These are phyloP conservation scores for Huntiella omanensis DNA, from an alignment of 2,329 filamentous ascomycete species.

Conservation along the genomic window DNA sequence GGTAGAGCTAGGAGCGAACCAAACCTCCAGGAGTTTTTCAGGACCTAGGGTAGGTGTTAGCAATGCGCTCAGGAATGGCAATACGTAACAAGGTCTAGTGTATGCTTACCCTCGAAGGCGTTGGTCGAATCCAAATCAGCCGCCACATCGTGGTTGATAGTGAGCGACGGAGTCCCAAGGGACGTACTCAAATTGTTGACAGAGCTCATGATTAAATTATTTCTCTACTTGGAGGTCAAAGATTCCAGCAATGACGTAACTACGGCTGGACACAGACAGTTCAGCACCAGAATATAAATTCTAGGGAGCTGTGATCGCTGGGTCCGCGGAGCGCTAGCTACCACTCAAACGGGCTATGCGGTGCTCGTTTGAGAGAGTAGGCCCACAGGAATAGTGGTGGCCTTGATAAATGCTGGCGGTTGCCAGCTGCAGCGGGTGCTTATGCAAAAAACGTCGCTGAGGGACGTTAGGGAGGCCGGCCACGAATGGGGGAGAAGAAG, in stretches of 20 bases:
- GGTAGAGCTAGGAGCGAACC: slow-evolving; percentile 71
- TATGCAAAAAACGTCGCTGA: slow-evolving; percentile 36
- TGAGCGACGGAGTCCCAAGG: slow-evolving; percentile 70
- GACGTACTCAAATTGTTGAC: slow-evolving; percentile 30
- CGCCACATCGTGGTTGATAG: slow-evolving; percentile 90
- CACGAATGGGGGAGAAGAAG: slow-evolving; percentile 65
- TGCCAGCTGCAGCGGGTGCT: slow-evolving; percentile 52
- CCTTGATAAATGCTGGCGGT: slow-evolving; percentile 53
- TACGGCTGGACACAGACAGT: slow-evolving; percentile 8
- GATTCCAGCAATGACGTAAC: slow-evolving; percentile 3
- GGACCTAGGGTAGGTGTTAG: slow-evolving; percentile 36
- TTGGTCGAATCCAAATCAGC: slow-evolving; percentile 85
- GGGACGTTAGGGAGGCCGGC: slow-evolving; percentile 83
- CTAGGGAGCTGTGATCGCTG: slow-evolving; percentile 16
- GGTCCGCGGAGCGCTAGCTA: slow-evolving; percentile 88
- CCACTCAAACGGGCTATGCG: slow-evolving; percentile 92
- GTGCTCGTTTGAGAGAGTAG: slow-evolving; percentile 93
- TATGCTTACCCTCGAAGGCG: slow-evolving; percentile 66
- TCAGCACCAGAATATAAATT: slow-evolving; percentile 8
- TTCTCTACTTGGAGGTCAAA: slow-evolving; percentile 6
- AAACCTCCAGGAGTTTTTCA: slow-evolving; percentile 95
- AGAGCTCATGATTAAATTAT: slow-evolving; percentile 8
- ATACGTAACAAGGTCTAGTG: neutral
- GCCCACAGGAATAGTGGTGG: slow-evolving; percentile 56
- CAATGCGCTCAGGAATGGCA: neutral